Base-by-base conservation (phyloP, 108 stramenopile genomes). In the Skeletonema grethae region DNA sequence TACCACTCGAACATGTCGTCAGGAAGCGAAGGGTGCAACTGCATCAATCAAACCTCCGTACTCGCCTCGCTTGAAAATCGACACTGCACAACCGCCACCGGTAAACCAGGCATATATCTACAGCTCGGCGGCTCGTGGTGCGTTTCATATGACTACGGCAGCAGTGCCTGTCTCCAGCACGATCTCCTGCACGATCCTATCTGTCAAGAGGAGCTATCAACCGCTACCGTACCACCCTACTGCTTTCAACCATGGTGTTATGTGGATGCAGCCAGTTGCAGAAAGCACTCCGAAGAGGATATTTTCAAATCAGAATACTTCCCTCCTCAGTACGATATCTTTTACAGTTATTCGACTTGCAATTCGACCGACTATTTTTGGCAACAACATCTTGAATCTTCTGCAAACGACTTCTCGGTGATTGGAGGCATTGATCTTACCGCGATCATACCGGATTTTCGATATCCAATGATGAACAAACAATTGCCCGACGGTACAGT, bases 21-120 rank as follows among this genome's bases (percentile, higher is more conserved):
- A 0, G 73, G 73, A 63, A 73, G 65, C 16, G 39, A 65, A 29
- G 73, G 73, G 29, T 73, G 73, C 57, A 63, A 63, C 9, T 65
- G 64, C 72, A 58, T 57, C 63, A 39, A 72, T 35, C 30, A 18
- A 13, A 39, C 36, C 22, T 12, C 45, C 45, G 5, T 38, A 57
- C 63, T 73, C 73, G 18, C 73, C 0, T 73, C 73, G 2, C 57
- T 73, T 46, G 20, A 41, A 9, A 28, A 46, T 20, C 56, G 73
- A 18, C 24, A 30, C 3, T 73, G 73, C 16, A 57, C 10, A 1
- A 58, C 58, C 16, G 2, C 64, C 38, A 9, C 3, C 41, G 64
- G 64, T n/a, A 12, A 46, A 0, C 41, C 9, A 10, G 73, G 73
- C 11, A 25, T 73, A 5, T 57, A 50, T 8, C 24, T 73, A 10